Evolutionary conservation across 768 basidiomycete species (phyloP).

Genomic region (Kwoniella europaea): DNA sequence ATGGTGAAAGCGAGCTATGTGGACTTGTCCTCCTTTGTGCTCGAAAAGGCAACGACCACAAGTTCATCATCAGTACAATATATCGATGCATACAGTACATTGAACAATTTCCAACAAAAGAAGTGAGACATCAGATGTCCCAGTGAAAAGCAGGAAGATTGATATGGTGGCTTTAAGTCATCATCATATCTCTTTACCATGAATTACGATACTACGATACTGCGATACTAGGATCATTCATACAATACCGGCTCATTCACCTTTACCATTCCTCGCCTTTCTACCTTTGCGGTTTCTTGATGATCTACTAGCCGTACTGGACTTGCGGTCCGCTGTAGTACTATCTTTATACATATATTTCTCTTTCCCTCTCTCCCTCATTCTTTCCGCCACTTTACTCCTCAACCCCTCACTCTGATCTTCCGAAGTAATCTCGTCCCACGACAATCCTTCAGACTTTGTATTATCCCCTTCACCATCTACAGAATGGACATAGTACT

Average conservation of each 20-base stretch:
- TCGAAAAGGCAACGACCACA: too few species aligned
- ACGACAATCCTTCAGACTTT: background rate
- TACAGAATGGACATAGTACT: background rate
- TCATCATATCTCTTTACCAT: too few species aligned
- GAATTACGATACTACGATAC: too few species aligned
- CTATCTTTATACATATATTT: background rate
- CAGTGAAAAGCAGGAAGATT: too few species aligned
- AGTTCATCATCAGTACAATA: too few species aligned
- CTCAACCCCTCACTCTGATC: background rate
- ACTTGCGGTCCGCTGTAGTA: background rate
- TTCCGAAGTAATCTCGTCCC: background rate
- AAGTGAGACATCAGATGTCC: too few species aligned
- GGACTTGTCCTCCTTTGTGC: too few species aligned
- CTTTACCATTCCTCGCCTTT: background rate
- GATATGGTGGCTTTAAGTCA: too few species aligned
- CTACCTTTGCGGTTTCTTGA: background rate
- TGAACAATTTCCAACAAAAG: too few species aligned
- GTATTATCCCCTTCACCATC: background rate
- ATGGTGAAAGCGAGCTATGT: too few species aligned
- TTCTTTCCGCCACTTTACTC: background rate
- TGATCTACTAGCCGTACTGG: background rate
- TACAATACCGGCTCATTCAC: background rate
- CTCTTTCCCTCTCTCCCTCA: background rate
- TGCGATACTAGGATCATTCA: background rate
- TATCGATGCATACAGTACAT: too few species aligned